phyloP scores from a whole-genome alignment of 306 rosid species.

The Hippophae rhamnoides region DNA sequence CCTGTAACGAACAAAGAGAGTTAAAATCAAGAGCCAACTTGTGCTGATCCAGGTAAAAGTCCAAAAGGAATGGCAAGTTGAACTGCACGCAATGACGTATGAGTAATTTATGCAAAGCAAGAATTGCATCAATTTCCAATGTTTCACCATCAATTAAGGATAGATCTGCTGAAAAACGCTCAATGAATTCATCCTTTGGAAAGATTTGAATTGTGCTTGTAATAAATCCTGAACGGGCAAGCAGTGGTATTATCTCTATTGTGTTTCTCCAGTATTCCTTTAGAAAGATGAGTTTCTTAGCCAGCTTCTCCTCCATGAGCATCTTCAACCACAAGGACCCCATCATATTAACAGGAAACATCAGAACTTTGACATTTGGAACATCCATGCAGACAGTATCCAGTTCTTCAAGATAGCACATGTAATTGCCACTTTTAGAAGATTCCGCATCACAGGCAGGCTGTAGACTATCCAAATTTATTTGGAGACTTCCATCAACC shows the following conservation, averaged over 20 bases:
- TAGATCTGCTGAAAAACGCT: conserved; percentile 31
- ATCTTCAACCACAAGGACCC: conserved; percentile 71
- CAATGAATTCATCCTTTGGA: conserved; percentile 34
- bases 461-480: conserved; percentile 62
- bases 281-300: conserved; percentile 54
- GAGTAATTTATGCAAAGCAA: conserved; percentile 63
- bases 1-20: conserved; percentile 58
- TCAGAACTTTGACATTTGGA: conserved; percentile 58
- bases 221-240: conserved; percentile 76
- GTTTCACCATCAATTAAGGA: conserved; percentile 19
- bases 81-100: conserved; percentile 57
- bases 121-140: conserved; percentile 26
- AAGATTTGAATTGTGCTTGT: conserved; percentile 25
- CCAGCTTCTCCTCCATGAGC: conserved; percentile 74
- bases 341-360: conserved; percentile 36
- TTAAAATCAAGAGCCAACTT: conserved; percentile 43
- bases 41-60: conserved; percentile 77
- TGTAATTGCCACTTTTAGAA: conserved; percentile 46
- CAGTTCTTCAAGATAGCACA: conserved; percentile 68
- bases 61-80: conserved; percentile 81
- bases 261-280: conserved; percentile 93
- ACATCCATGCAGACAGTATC: conserved; percentile 66
- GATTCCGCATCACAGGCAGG: conserved; percentile 44
- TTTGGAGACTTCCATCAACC: conserved; percentile 67
- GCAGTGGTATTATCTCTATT: conserved; percentile 49